Evolutionary conservation across 2,329 filamentous ascomycete genomes (phyloP).

Genomic region (Chrysosporium keratinophilum): DNA sequence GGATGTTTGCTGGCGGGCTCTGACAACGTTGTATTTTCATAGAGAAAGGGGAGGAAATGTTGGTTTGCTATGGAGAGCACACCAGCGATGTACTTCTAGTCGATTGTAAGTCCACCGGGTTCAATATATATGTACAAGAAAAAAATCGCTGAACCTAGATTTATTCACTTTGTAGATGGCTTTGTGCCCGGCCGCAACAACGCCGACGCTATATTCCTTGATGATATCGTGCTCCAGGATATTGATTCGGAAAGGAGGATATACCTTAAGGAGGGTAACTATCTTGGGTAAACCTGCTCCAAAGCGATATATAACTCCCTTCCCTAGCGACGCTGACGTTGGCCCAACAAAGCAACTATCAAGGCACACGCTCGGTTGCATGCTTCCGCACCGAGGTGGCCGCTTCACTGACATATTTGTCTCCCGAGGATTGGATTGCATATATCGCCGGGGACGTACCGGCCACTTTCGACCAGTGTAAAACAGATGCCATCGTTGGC

Average conservation of each 20-base stretch:
- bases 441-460: conserved; percentile 32
- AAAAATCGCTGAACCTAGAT: neutral
- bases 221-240: conserved; percentile 33
- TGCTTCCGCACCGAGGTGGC: conserved; percentile 38
- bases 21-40: neutral
- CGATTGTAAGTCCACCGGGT: conserved; percentile 29
- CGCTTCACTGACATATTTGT: conserved; percentile 33
- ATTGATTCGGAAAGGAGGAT: conserved; percentile 24
- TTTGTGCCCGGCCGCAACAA: conserved; percentile 34
- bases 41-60: conserved; percentile 36
- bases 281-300: conserved; percentile 29
- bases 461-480: conserved; percentile 23
- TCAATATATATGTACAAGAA: conserved; percentile 2
- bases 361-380: conserved; percentile 28
- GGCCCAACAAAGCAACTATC: conserved; percentile 26
- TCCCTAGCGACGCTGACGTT: neutral
- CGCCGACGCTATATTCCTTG: conserved; percentile 33
- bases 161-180: conserved; percentile 26
- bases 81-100: conserved; percentile 35
- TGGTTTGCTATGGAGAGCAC: conserved; percentile 37
- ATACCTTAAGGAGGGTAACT: conserved; percentile 29
- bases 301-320: neutral
- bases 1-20: neutral
- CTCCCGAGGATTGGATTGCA: conserved; percentile 30
- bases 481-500: conserved; percentile 27